Evolutionary conservation across 2,329 filamentous ascomycete genomes (phyloP).

Genomic region (Raffaelea ambrosiae): DNA sequence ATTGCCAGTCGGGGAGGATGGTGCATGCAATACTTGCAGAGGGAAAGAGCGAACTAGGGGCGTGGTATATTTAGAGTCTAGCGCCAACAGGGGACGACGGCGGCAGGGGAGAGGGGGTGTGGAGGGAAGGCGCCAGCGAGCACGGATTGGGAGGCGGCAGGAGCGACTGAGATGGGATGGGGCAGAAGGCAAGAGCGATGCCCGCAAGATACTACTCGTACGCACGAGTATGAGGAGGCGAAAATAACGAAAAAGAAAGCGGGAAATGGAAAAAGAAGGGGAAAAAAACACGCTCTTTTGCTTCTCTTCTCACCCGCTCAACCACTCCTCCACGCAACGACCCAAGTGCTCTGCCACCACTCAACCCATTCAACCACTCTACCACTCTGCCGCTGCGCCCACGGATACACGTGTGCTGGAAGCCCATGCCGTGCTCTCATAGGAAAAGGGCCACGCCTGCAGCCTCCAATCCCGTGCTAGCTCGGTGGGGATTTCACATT

Average conservation of each 20-base stretch:
- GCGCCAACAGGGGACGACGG: constrained; percentile 3
- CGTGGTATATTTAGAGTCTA: constrained; percentile 9
- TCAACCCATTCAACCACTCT: no score
- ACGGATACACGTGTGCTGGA: no score
- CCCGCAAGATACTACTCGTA: background rate
- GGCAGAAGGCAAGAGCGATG: background rate
- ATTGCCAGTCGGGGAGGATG: no score
- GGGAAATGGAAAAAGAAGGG: background rate
- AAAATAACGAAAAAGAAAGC: background rate
- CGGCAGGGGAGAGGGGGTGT: constrained; percentile 1
- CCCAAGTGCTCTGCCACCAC: no score
- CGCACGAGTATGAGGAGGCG: background rate
- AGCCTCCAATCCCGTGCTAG: no score
- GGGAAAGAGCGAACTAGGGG: constrained; percentile 2
- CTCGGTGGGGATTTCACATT: no score
- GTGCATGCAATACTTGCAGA: background rate
- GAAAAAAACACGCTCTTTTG: no score
- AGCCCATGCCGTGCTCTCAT: no score
- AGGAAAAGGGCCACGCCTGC: no score
- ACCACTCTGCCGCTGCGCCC: no score
- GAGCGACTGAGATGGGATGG: background rate
- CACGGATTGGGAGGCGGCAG: background rate
- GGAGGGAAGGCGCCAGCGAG: background rate
- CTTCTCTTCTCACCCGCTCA: no score
- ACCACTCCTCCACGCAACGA: no score